These are phyloP conservation scores for Pseudocercospora fuligena DNA, from an alignment of 2,329 filamentous ascomycete species.

Conservation along the genomic window DNA sequence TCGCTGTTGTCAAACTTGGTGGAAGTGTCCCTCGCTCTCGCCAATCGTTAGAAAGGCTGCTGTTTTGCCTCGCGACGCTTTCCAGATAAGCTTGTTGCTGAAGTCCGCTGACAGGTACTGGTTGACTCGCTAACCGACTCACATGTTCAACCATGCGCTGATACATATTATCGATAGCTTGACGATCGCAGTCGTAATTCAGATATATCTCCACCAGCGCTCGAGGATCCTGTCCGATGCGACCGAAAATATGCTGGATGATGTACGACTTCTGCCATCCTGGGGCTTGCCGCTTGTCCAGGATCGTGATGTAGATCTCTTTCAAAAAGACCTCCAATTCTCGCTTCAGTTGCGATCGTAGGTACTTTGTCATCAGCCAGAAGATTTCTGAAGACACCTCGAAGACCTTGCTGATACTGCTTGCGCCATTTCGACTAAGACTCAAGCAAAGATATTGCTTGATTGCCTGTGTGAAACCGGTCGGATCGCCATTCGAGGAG, in stretches of 20 bases:
- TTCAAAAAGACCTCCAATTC: conserved; percentile 98
- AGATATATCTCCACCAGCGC: conserved; percentile 94
- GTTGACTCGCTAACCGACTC: conserved; percentile 80
- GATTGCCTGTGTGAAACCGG: conserved; percentile 88
- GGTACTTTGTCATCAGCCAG: conserved; percentile 93
- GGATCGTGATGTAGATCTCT: conserved; percentile 90
- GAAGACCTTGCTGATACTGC: conserved; percentile 88
- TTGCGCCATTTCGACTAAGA: conserved; percentile 92
- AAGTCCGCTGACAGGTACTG: conserved; percentile 72
- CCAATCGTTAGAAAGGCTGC: conserved; percentile 67
- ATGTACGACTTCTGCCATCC: conserved; percentile 92
- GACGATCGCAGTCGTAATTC: conserved; percentile 97
- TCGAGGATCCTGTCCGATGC: conserved; percentile 82
- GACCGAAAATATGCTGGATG: conserved; percentile 75
- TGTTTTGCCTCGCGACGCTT: conserved; percentile 61
- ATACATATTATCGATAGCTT: conserved; percentile 93
- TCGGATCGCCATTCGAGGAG: conserved; percentile 84
- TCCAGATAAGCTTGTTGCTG: conserved; percentile 91
- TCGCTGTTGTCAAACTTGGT: conserved; percentile 80
- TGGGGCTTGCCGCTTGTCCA: conserved; percentile 86
- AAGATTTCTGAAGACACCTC: conserved; percentile 97
- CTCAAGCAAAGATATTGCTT: conserved; percentile 97
- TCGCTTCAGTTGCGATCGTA: conserved; percentile 96
- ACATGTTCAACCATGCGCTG: conserved; percentile 92
- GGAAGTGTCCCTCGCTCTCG: conserved; percentile 83